A percentile compares a stretch with the other conserved stretches of the same genome.
Conservation (phyloP, 805 yeast genomes). For the Metschnikowia dekortorum region DNA sequence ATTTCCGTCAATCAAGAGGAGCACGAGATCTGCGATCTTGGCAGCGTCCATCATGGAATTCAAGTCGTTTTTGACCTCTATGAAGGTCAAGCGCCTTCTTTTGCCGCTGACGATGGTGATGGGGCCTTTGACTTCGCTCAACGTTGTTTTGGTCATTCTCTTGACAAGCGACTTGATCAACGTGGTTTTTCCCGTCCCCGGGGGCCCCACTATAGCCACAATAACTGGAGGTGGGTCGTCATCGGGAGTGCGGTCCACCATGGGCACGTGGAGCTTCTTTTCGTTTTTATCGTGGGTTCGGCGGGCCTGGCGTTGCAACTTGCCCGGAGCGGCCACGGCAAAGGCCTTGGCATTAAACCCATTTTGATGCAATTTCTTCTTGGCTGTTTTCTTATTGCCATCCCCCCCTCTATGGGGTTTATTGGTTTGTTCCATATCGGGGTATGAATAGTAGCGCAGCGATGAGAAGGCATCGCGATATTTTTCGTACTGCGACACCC, state of each 20-base stretch:
- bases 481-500: slow-evolving; percentile 4
- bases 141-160: slow-evolving; percentile 79
- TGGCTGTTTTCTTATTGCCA: slow-evolving; percentile 51
- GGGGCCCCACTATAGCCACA: slow-evolving; percentile 97
- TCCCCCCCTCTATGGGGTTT: slow-evolving; percentile 72
- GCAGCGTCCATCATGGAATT: slow-evolving; percentile 96
- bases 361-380: slow-evolving; percentile 82
- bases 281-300: slow-evolving; percentile 82
- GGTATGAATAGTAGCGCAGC: slow-evolving; percentile 10
- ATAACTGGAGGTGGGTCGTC: slow-evolving; percentile 97
- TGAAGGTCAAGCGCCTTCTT: slow-evolving; percentile 83
- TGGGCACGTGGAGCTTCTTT: slow-evolving; percentile 87
- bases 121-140: slow-evolving; percentile 90
- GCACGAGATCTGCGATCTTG: slow-evolving; percentile 88
- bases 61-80: slow-evolving; percentile 89
- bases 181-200: slow-evolving; percentile 97
- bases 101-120: slow-evolving; percentile 95
- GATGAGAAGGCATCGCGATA: slow-evolving; percentile 8
- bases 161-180: slow-evolving; percentile 83
- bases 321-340: slow-evolving; percentile 62
- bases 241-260: slow-evolving; percentile 96
- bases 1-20: slow-evolving; percentile 89
- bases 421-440: slow-evolving; percentile 50
- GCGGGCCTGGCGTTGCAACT: slow-evolving; percentile 76
- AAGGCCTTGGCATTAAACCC: slow-evolving; percentile 53